These are phyloP conservation scores for Plantago rigida DNA, from an alignment of 305 asterid species.

Conservation along the genomic window DNA sequence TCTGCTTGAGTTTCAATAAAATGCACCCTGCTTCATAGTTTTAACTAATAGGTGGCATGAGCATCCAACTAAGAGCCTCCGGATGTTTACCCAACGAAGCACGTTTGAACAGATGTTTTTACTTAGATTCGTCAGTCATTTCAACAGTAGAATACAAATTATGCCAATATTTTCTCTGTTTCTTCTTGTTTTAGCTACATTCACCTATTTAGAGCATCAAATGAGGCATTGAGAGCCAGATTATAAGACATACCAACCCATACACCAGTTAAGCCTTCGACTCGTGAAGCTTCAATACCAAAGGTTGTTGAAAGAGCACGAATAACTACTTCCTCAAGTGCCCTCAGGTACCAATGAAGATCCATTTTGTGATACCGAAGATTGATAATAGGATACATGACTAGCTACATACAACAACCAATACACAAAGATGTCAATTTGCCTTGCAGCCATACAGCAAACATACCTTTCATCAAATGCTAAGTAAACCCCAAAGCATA, in stretches of 20 bases:
- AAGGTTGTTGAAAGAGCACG: conserved; percentile 61
- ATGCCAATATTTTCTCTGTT: too few species aligned
- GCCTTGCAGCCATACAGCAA: not conserved
- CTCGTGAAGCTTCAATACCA: conserved; percentile 56
- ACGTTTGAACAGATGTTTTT: too few species aligned
- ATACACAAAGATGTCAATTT: not conserved
- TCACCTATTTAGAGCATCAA: not conserved
- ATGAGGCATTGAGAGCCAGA: conserved; percentile 13
- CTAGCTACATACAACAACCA: conserved; percentile 52
- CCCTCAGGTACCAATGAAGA: conserved; percentile 79
- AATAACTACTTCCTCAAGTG: conserved; percentile 83
- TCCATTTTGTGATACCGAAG: conserved; percentile 72
- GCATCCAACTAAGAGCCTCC: too few species aligned
- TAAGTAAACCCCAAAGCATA: too few species aligned
- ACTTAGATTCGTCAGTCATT: too few species aligned
- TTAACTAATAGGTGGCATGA: too few species aligned
- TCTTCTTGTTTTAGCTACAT: too few species aligned
- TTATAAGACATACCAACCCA: conserved; percentile 62
- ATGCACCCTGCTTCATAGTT: too few species aligned
- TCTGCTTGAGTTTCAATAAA: too few species aligned
- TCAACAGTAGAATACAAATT: too few species aligned
- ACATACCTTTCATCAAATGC: not conserved
- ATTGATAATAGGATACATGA: conserved; percentile 78
- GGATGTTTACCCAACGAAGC: too few species aligned
- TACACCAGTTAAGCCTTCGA: conserved; percentile 77